phyloP scores from a whole-genome alignment of 1,284 basidiomycete genomes.

The Peniophora sp. region DNA sequence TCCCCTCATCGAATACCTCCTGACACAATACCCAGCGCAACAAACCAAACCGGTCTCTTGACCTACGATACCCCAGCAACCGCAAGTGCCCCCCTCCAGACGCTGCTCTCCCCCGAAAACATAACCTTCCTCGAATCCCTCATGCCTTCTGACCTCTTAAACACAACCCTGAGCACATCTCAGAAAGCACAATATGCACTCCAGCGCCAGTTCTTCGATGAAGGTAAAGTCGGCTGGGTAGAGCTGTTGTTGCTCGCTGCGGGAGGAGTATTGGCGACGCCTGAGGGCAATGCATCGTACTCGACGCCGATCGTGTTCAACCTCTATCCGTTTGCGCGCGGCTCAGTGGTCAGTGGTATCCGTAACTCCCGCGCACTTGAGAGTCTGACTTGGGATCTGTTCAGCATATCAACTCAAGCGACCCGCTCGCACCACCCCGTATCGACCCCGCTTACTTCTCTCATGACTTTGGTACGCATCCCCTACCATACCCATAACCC shows the following conservation, averaged over 20 bases:
- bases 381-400: neutral
- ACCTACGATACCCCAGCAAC: slow-evolving; percentile 12
- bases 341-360: slow-evolving; percentile 7
- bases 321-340: slow-evolving; percentile 12
- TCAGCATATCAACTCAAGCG: slow-evolving; percentile 24
- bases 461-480: slow-evolving; percentile 15
- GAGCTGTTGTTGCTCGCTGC: slow-evolving; percentile 10
- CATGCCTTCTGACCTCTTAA: slow-evolving; percentile 5
- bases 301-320: slow-evolving; percentile 11
- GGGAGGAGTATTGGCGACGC: slow-evolving; percentile 6
- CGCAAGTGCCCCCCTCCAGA: slow-evolving; percentile 7
- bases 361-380: slow-evolving; percentile 7
- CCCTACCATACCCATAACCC: neutral
- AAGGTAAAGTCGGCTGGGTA: slow-evolving; percentile 12
- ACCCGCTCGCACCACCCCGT: slow-evolving; percentile 30
- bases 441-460: slow-evolving; percentile 34
- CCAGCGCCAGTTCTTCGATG: slow-evolving; percentile 8
- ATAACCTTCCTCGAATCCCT: slow-evolving; percentile 6
- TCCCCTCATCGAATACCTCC: neutral
- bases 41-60: slow-evolving; percentile 5
- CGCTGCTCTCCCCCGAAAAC: slow-evolving; percentile 8
- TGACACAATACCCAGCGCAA: neutral
- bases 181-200: slow-evolving; percentile 9
- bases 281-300: slow-evolving; percentile 9
- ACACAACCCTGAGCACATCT: slow-evolving; percentile 4